These are phyloP conservation scores for Phaffomyces antillensis DNA, from an alignment of 805 yeast species.

Conservation along the genomic window DNA sequence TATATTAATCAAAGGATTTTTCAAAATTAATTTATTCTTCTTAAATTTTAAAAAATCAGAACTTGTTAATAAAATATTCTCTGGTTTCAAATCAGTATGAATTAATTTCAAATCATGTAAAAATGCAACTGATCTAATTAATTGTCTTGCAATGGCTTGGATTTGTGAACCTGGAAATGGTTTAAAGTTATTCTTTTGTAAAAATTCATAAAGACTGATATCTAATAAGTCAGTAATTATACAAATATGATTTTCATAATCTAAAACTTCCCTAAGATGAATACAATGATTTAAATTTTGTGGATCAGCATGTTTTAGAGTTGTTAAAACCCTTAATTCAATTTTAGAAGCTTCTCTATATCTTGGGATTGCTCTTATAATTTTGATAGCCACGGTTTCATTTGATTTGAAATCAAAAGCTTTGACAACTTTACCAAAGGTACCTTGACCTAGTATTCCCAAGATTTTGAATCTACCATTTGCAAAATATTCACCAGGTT, in stretches of 20 bases:
- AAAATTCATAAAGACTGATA: constrained; percentile 81
- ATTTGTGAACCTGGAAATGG: constrained; percentile 95
- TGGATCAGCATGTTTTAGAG: constrained; percentile 63
- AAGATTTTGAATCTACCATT: constrained; percentile 60
- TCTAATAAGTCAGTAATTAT: constrained; percentile 85
- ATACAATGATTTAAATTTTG: constrained; percentile 68
- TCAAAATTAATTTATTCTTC: constrained; percentile 39
- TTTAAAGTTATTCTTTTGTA: constrained; percentile 72
- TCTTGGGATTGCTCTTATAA: constrained; percentile 86
- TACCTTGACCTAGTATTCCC: constrained; percentile 79
- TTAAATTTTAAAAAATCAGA: constrained; percentile 18
- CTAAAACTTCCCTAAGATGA: constrained; percentile 83
- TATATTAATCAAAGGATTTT: constrained; percentile 75
- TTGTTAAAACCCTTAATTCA: constrained; percentile 76
- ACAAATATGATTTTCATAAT: constrained; percentile 89
- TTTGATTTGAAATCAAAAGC: constrained; percentile 63
- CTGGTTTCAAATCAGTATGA: constrained; percentile 97
- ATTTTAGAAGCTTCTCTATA: constrained; percentile 94
- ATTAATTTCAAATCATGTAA: constrained; percentile 84
- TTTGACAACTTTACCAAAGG: constrained; percentile 84
- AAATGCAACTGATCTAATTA: constrained; percentile 78
- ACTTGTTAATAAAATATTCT: constrained; percentile 54
- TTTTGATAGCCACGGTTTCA: constrained; percentile 73
- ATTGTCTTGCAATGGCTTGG: constrained; percentile 80
- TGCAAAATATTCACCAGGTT: constrained; percentile 56